Evolutionary conservation across 805 yeast species (phyloP).

Genomic region (Sugiyamaella boreocaroliniensis): DNA sequence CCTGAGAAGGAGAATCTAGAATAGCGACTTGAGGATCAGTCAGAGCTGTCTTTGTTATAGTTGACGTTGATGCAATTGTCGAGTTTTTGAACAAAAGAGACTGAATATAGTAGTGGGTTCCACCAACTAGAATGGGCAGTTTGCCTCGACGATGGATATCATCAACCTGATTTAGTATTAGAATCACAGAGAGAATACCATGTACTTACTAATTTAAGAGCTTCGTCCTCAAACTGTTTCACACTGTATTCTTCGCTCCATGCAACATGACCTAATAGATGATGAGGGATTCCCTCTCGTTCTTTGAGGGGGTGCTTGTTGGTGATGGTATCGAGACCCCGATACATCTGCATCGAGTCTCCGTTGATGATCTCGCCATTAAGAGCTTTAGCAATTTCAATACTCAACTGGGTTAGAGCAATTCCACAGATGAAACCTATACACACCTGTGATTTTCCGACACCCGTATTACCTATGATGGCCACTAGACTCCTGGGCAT

Average conservation of each 20-base stretch:
- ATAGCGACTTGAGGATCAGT: constrained; percentile 35
- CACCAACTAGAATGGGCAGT: constrained; percentile 86
- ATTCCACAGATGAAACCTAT: too few species aligned
- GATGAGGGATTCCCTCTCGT: constrained; percentile 70
- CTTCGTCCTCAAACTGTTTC: constrained; percentile 72
- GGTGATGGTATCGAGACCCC: constrained; percentile 65
- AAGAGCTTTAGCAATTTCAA: constrained; percentile 67
- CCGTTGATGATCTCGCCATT: constrained; percentile 92
- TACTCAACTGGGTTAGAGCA: constrained; percentile 43
- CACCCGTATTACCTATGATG: constrained; percentile 91
- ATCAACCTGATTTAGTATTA: constrained; percentile 20
- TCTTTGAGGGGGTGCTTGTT: constrained; percentile 86
- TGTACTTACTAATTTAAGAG: constrained; percentile 36
- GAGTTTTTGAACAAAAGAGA: constrained; percentile 65
- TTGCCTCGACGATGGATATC: constrained; percentile 64
- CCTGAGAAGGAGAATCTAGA: constrained; percentile 41
- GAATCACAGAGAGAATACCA: constrained; percentile 30
- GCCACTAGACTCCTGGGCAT: constrained; percentile 43
- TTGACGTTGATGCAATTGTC: constrained; percentile 39
- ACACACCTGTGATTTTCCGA: constrained; percentile 79
- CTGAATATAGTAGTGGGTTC: constrained; percentile 90
- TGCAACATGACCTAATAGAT: constrained; percentile 73
- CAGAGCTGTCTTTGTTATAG: constrained; percentile 7
- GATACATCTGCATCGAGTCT: constrained; percentile 95
- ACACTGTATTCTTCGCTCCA: constrained; percentile 81